Evolutionary conservation across 352 stramenopile species (phyloP), one percentile per base, ranked within the genome.

Genomic region (Phytophthora pluvialis): DNA sequence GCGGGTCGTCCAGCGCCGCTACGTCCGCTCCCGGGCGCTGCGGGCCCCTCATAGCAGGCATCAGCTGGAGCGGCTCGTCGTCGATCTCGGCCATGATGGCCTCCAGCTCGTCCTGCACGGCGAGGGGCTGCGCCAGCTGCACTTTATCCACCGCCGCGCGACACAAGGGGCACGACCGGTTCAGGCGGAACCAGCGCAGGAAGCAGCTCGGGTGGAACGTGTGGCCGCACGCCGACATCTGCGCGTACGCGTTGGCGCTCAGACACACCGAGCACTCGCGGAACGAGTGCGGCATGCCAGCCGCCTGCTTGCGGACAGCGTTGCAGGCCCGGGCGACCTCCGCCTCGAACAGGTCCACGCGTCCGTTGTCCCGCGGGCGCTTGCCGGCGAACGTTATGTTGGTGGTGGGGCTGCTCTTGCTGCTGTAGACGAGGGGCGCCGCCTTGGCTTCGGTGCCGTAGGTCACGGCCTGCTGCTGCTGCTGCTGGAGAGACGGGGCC

Each of bases 181-280:
- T 93, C 9, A 70, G 57, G 6, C 86, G 79, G 67, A 91, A 92
- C 86, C 86, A 94, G 11, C 86, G 70, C 18, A 93, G 56, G 56
- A 94, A 94, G 64, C 86, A 94, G 53, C 81, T 78, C 15, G 71
- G 72, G 64, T 94, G 86, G 74, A 94, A 93, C 42, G 83, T 89
- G 67, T 94, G 86, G 47, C 82, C 86, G 49, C 86, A 94, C 21
- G 53, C 29, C 18, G 46, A 60, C 49, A 94, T 86, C 69, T 93
- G 82, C 51, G 85, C 81, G 52, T 89, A 80, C 16, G 86, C 86
- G 58, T 92, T 90, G 44, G 73, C 54, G 54, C 75, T 81, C 33
- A 94, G 70, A 72, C 86, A 94, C 25, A 93, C 84, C 2, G 83
- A 83, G 50, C 86, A 94, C 46, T 93, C 84, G 36, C 70, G 70